Evolutionary conservation across 495 filamentous ascomycete genomes (phyloP).

Genomic region (Aspergillus hancockii): DNA sequence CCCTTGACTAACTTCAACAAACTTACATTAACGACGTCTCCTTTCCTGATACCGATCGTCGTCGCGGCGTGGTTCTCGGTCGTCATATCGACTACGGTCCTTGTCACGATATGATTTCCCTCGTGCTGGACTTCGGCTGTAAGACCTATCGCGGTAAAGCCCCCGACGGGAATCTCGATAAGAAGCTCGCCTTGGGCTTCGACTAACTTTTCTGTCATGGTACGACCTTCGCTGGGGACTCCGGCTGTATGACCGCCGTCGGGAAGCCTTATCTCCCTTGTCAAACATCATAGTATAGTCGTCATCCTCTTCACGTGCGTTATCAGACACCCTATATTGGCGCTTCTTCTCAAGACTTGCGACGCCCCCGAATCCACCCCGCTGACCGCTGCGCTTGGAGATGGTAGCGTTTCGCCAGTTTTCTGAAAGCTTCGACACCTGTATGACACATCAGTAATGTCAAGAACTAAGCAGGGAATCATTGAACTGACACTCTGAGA

Average conservation of each 20-base stretch:
- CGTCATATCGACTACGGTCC: constrained; percentile 16
- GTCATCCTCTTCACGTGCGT: constrained; percentile 57
- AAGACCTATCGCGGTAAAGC: constrained; percentile 36
- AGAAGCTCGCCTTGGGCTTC: constrained; percentile 46
- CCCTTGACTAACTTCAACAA: constrained; percentile 1
- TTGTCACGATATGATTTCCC: constrained; percentile 25
- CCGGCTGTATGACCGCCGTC: constrained; percentile 24
- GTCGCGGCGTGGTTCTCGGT: constrained; percentile 27
- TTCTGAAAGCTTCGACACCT: constrained; percentile 83
- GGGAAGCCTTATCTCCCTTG: constrained; percentile 56
- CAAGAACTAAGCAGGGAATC: not conserved
- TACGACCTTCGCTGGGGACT: constrained; percentile 27
- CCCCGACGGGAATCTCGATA: constrained; percentile 14
- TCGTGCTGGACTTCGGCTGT: constrained; percentile 54
- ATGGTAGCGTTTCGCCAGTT: constrained; percentile 89
- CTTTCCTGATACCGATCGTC: constrained; percentile 35
- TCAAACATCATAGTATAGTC: constrained; percentile 84
- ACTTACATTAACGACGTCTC: constrained; percentile 27
- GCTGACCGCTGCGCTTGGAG: constrained; percentile 67
- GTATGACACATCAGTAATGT: constrained; percentile 26
- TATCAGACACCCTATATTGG: constrained; percentile 75
- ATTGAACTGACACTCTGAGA: constrained; percentile 78
- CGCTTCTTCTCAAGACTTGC: constrained; percentile 82
- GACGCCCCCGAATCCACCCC: constrained; percentile 89
- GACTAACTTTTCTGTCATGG: constrained; percentile 45